These are phyloP conservation scores for Zelopaecilomyces penicillatus DNA, from an alignment of 2,329 filamentous ascomycete species.

Conservation along the genomic window DNA sequence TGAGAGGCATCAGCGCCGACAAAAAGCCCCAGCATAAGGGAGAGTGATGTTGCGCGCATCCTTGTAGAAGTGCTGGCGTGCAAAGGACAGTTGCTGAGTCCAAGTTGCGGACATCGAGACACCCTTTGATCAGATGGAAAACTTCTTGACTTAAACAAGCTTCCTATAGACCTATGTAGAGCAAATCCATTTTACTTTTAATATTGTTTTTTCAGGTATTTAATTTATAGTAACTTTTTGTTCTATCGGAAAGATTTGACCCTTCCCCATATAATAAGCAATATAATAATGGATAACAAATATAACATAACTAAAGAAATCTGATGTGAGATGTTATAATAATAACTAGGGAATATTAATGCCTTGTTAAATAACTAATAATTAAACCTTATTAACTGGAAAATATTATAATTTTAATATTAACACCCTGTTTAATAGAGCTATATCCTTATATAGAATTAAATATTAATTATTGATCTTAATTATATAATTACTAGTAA, in stretches of 20 bases:
- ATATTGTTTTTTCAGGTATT: too few species aligned
- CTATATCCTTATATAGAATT: neutral
- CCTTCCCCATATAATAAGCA: neutral
- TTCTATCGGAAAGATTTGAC: neutral
- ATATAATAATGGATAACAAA: neutral
- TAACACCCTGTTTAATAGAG: neutral
- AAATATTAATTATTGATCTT: neutral
- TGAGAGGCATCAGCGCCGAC: neutral
- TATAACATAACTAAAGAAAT: neutral
- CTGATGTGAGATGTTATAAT: neutral
- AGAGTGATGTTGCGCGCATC: neutral
- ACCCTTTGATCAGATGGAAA: too few species aligned
- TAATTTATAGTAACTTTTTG: too few species aligned
- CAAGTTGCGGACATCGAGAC: too few species aligned
- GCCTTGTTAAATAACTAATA: neutral
- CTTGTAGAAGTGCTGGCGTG: too few species aligned
- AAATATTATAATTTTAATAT: neutral
- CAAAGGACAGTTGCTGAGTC: too few species aligned
- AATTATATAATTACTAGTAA: too few species aligned
- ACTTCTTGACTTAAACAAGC: too few species aligned
- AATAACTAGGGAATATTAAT: neutral
- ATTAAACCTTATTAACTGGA: neutral
- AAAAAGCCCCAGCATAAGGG: neutral
- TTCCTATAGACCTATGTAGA: too few species aligned
- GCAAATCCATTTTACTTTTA: too few species aligned